These are phyloP conservation scores for Aspergillus ibericus DNA, from an alignment of 2,329 filamentous ascomycete species.

Conservation along the genomic window DNA sequence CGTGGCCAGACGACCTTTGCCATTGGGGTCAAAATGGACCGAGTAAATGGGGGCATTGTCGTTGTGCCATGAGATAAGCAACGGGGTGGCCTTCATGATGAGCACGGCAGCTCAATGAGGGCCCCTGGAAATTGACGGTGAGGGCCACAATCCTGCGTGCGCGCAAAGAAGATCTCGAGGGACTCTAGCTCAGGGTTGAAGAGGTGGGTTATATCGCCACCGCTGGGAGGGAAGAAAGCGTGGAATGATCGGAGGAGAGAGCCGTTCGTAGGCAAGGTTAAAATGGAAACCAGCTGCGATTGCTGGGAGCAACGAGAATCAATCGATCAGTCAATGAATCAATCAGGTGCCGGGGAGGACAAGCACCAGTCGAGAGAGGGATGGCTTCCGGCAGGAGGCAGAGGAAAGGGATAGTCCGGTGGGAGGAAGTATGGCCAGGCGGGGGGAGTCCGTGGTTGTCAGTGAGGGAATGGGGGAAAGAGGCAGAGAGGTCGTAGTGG, in stretches of 20 bases:
- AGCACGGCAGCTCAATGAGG: slow-evolving; percentile 24
- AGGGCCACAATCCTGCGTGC: background rate
- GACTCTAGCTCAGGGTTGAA: background rate
- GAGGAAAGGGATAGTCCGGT: background rate
- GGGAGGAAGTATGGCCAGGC: background rate
- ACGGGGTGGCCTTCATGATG: slow-evolving; percentile 89
- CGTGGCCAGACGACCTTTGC: slow-evolving; percentile 88
- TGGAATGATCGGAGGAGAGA: background rate
- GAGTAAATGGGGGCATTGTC: slow-evolving; percentile 97
- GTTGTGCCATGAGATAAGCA: slow-evolving; percentile 99
- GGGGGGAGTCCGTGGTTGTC: background rate
- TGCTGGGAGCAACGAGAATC: background rate
- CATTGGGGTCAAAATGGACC: slow-evolving; percentile 90
- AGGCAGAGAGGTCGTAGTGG: background rate
- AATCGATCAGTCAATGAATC: background rate
- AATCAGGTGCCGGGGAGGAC: background rate
- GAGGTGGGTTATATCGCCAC: background rate
- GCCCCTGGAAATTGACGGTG: background rate
- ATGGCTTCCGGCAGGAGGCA: background rate
- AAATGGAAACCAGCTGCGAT: background rate
- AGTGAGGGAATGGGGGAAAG: background rate
- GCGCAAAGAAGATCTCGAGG: background rate
- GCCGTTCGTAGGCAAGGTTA: background rate
- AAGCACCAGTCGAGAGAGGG: background rate
- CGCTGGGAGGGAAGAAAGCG: background rate